Percentiles rank a stretch among this genome's conserved stretches.
These are phyloP conservation scores for Macaranga tanarius DNA, from an alignment of 441 rosid species.

Conservation along the genomic window DNA sequence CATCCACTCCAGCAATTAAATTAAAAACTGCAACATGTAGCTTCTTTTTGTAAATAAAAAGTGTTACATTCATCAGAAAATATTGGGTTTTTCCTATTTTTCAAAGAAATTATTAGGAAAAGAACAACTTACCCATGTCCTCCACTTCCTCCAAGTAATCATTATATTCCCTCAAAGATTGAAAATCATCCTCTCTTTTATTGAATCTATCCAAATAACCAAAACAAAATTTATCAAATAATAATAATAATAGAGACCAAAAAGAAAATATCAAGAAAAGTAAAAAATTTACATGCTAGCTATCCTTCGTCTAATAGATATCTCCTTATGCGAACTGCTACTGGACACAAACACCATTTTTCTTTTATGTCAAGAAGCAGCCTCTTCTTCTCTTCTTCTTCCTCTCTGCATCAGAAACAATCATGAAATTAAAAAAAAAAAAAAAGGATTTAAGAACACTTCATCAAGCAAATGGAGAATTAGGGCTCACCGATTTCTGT, in stretches of 20 bases:
- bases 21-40: conserved; percentile 52
- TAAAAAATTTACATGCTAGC: conserved; percentile 52
- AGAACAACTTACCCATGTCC: conserved; percentile 69
- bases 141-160: conserved; percentile 97
- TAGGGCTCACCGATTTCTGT: too few species aligned
- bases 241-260: not conserved
- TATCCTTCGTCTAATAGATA: conserved; percentile 62
- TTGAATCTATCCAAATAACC: conserved; percentile 51
- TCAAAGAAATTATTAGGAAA: too few species aligned
- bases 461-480: too few species aligned
- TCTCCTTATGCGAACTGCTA: conserved; percentile 66
- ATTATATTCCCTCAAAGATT: conserved; percentile 71
- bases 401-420: too few species aligned
- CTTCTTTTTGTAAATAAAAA: not conserved
- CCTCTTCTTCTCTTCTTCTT: too few species aligned
- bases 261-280: not conserved
- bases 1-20: conserved; percentile 75
- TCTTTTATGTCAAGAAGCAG: too few species aligned
- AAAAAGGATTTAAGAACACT: too few species aligned
- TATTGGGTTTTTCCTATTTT: too few species aligned
- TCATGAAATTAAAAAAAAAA: too few species aligned
- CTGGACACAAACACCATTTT: conserved; percentile 58
- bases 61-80: not conserved
- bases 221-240: not conserved
- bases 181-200: conserved; percentile 84